Conservation (phyloP, 2,329 filamentous ascomycete species). For the Trichoderma brevicompactum region DNA sequence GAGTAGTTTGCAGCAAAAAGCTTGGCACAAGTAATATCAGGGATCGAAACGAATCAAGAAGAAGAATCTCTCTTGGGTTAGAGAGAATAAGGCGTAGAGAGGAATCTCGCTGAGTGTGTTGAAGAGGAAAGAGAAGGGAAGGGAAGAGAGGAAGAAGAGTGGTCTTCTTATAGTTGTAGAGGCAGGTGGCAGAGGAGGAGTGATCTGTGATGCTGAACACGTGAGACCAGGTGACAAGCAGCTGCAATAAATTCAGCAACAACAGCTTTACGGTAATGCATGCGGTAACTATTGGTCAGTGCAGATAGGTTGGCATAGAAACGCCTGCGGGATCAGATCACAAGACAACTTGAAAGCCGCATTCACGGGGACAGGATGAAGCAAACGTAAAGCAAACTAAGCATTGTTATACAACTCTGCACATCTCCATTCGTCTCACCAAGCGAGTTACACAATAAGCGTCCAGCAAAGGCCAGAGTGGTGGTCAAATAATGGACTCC, state of each 20-base stretch:
- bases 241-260: constrained; percentile 3
- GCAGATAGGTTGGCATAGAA: not conserved
- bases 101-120: not conserved
- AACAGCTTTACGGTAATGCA: not conserved
- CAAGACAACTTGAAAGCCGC: not conserved
- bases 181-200: constrained; percentile 3
- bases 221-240: constrained; percentile 19
- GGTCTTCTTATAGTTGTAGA: constrained; percentile 21
- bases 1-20: not conserved
- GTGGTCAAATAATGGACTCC: not conserved
- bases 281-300: constrained; percentile 1
- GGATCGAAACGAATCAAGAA: not conserved
- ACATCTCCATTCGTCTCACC: not conserved
- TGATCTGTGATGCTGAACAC: constrained; percentile 21
- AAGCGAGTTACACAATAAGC: not conserved
- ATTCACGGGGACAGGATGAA: not conserved
- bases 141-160: constrained; percentile 5
- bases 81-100: not conserved
- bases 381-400: not conserved
- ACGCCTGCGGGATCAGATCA: not conserved
- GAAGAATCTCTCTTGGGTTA: not conserved
- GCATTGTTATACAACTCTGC: not conserved
- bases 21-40: not conserved
- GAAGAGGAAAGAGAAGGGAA: constrained; percentile 17
- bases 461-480: not conserved